Conservation (phyloP, 441 rosid species). For the Adansonia rubrostipa region DNA sequence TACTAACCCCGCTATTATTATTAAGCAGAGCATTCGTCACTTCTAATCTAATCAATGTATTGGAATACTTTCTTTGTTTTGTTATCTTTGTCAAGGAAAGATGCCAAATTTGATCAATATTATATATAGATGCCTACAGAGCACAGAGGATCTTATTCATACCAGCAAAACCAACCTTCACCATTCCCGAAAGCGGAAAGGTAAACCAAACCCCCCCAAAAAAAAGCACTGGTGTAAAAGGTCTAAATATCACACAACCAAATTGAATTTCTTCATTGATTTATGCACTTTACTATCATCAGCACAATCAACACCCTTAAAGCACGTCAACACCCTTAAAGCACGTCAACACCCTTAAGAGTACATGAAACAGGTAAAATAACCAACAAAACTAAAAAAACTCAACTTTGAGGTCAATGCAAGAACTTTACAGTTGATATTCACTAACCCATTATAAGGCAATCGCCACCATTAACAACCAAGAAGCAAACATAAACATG, state of each 20-base stretch:
- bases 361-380: background rate
- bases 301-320: background rate
- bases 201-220: background rate
- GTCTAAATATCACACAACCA: background rate
- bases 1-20: background rate
- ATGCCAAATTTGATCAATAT: background rate
- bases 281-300: background rate
- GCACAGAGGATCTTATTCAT: background rate
- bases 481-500: conserved; percentile 4
- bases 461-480: conserved; percentile 2
- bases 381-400: background rate
- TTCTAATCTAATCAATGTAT: background rate
- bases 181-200: background rate
- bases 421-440: background rate
- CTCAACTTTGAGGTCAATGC: background rate
- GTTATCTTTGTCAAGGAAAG: background rate
- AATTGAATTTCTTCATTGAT: conserved; percentile 16
- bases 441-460: background rate
- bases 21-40: background rate
- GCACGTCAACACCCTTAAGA: too few species aligned
- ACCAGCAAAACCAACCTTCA: background rate
- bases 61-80: background rate
- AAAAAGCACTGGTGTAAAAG: background rate
- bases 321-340: too few species aligned
- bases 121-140: background rate